Base-by-base conservation (phyloP, 495 filamentous ascomycete genomes). In the Aspergillus bridgeri region DNA sequence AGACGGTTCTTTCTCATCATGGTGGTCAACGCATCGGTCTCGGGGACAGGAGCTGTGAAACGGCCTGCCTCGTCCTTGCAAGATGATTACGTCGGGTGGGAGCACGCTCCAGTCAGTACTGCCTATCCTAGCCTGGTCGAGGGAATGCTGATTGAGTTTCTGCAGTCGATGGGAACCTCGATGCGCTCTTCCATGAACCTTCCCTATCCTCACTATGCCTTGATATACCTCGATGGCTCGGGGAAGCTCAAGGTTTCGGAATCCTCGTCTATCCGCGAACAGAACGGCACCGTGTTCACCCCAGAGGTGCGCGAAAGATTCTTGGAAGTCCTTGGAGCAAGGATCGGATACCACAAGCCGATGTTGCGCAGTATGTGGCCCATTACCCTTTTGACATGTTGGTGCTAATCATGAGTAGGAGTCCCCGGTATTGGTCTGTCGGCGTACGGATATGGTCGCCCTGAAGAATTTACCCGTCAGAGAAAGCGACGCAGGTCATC, bases 221-320 rank as follows among this genome's bases (percentile, higher is more conserved):
- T 77, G 65, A 75, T 79, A 50, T 79, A 75, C 48, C 57, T 77
- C 6, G 76, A 79, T 56, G 64, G 69, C 51, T 67, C 67, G 38
- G 71, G 74, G 33, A 70, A 70, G 51, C 44, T 78, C 24, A 67
- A 70, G 49, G 65, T 74, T 3, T 58, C 69, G 2, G 71, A 75
- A 60, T 79, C 76, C 5, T n/a, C 62, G 15, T 73, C 70, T 9
- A 72, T 77, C 38, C 60, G 65, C 46, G 65, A 74, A 20, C 70
- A 72, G 42, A 66, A 67, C 20, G 50, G 59, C 0, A 74, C 72
- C 6, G 48, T 79, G 11, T 75, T 79, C 59, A 70, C 71, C 6
- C 58, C 69, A 4, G 70, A 75, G 6, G 70, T 75, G 18, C 68
- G 69, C 42, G 64, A 75, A 48, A 70, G 60, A 33, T 79, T 79